These are phyloP conservation scores for Orbilia ellipsospora DNA, from an alignment of 2,329 filamentous ascomycete species.

Conservation along the genomic window DNA sequence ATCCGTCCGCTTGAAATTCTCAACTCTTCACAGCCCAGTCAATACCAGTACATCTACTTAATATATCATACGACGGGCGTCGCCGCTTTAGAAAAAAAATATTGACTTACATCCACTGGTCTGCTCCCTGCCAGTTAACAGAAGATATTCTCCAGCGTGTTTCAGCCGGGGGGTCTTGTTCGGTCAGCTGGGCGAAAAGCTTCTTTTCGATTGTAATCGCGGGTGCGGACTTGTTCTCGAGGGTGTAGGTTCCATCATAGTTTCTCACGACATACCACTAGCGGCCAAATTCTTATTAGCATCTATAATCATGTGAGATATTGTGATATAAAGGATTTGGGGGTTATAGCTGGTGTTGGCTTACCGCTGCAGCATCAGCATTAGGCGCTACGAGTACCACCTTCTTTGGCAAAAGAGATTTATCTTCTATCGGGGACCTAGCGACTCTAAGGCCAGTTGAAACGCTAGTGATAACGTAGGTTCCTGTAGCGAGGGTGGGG, in stretches of 20 bases:
- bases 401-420: conserved; percentile 40
- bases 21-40: conserved; percentile 4
- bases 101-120: conserved; percentile 32
- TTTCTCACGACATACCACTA: conserved; percentile 41
- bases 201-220: conserved; percentile 17
- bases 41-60: not conserved
- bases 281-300: not conserved
- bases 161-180: conserved; percentile 13
- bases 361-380: conserved; percentile 20
- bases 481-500: conserved; percentile 22
- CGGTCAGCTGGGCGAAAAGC: conserved; percentile 30
- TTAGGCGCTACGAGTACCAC: conserved; percentile 19
- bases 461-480: conserved; percentile 39
- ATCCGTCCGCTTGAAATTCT: conserved; percentile 11
- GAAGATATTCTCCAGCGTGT: conserved; percentile 42
- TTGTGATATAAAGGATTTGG: not conserved
- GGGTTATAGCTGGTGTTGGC: not conserved
- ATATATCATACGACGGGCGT: not conserved
- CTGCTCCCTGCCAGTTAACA: conserved; percentile 29
- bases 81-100: no score
- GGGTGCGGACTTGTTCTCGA: conserved; percentile 22
- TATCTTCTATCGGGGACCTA: conserved; percentile 30
- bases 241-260: conserved; percentile 39
- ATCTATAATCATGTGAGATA: not conserved
- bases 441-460: conserved; percentile 26